Percentiles rank a stretch among this genome's conserved stretches.
These are phyloP conservation scores for Blastocystis sp. DNA, from an alignment of 352 stramenopile genomes.

Conservation along the genomic window DNA sequence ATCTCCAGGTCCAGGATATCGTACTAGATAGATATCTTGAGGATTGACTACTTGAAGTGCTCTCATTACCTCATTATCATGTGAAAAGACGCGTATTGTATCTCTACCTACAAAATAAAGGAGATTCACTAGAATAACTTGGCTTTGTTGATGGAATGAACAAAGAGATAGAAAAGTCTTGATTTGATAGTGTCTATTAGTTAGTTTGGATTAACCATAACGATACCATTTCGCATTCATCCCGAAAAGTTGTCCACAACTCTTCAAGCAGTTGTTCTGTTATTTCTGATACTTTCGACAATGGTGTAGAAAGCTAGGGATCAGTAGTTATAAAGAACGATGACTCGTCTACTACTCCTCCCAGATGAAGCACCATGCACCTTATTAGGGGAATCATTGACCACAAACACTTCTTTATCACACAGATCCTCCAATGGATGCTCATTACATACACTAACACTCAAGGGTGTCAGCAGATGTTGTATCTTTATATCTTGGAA, in stretches of 20 bases:
- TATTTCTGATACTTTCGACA: not conserved
- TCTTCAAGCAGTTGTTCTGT: not conserved
- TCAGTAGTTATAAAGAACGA: not conserved
- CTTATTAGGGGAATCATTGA: not conserved
- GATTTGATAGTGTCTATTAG: not conserved
- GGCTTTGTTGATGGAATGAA: not conserved
- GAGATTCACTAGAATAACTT: not conserved
- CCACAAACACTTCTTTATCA: not conserved
- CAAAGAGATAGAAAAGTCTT: not conserved
- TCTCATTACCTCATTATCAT: not conserved
- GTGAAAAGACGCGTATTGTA: not conserved
- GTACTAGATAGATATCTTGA: not conserved
- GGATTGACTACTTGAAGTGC: not conserved
- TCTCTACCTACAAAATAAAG: not conserved
- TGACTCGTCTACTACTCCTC: not conserved
- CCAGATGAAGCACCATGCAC: not conserved
- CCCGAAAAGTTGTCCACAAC: not conserved
- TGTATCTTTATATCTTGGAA: not conserved
- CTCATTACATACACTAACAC: not conserved
- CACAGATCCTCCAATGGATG: not conserved
- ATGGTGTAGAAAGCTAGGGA: not conserved
- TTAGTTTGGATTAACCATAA: too few relatives aligned
- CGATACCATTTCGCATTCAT: not conserved
- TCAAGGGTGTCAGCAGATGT: not conserved
- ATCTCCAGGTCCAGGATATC: not conserved